These are phyloP conservation scores for Sporopachydermia cereana DNA, from an alignment of 1,139 yeast species.

Conservation along the genomic window DNA sequence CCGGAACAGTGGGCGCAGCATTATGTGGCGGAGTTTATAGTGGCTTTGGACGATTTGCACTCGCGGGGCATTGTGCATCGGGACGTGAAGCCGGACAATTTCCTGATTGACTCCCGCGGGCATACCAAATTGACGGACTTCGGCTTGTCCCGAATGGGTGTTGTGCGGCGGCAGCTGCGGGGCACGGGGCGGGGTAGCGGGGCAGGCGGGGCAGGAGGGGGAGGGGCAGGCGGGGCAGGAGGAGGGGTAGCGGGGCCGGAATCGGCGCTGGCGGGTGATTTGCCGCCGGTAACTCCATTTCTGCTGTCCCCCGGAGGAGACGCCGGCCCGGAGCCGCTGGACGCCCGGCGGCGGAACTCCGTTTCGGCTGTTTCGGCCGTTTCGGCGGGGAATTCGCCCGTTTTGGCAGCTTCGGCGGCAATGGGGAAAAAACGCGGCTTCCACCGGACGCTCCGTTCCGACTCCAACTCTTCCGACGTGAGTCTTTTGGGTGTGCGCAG, in stretches of 20 bases:
- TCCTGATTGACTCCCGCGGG: conserved; percentile 75
- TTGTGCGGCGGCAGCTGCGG: conserved; percentile 63
- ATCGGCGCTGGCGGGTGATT: neutral
- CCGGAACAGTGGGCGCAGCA: conserved; percentile 83
- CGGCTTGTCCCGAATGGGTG: conserved; percentile 85
- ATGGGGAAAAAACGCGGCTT: neutral
- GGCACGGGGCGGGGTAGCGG: conserved; percentile 36
- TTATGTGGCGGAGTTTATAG: conserved; percentile 81
- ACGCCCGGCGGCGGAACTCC: neutral
- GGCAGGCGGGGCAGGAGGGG: conserved; percentile 14
- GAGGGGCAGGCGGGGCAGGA: neutral
- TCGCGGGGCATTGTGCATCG: conserved; percentile 83
- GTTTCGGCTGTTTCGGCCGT: neutral
- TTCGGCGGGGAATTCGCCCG: neutral
- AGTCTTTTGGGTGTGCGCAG: neutral
- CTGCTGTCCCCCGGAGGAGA: neutral
- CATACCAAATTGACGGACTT: conserved; percentile 91
- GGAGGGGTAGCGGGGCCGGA: neutral
- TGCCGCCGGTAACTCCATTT: no score
- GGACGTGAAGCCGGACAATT: conserved; percentile 89
- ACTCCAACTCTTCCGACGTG: conserved; percentile 3
- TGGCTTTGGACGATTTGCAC: conserved; percentile 86
- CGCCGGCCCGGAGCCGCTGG: no score
- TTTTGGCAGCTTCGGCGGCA: neutral
- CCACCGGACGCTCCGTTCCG: neutral